phyloP scores from a whole-genome alignment of 768 basidiomycete genomes.

The Collybiopsis confluens region DNA sequence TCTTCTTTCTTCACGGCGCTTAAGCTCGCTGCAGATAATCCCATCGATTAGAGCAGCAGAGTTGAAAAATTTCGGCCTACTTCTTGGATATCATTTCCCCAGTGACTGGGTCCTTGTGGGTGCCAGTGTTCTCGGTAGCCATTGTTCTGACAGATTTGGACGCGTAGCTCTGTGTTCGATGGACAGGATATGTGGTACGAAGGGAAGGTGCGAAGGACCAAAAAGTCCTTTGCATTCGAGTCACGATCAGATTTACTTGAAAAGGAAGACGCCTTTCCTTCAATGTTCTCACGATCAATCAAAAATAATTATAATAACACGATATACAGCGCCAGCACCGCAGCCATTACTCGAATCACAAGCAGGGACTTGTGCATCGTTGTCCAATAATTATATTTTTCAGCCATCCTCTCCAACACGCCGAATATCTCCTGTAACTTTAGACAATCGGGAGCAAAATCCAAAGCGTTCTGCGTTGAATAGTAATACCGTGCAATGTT shows the following conservation, averaged over 20 bases:
- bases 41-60: slow-evolving; percentile 24
- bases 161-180: slow-evolving; percentile 10
- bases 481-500: neutral
- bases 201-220: neutral
- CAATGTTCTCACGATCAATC: no score
- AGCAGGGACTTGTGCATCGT: neutral
- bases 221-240: neutral
- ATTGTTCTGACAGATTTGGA: slow-evolving; percentile 25
- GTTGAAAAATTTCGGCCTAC: slow-evolving; percentile 41
- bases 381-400: slow-evolving; percentile 3
- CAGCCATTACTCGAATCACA: neutral
- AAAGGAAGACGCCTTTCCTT: no score
- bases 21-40: slow-evolving; percentile 71
- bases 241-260: neutral
- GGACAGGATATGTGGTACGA: neutral
- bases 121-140: slow-evolving; percentile 40
- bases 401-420: slow-evolving; percentile 1
- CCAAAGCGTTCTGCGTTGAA: neutral
- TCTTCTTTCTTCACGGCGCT: slow-evolving; percentile 86
- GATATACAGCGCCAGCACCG: neutral
- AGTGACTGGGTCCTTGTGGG: slow-evolving; percentile 79
- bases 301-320: no score
- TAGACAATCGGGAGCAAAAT: neutral
- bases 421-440: neutral
- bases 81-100: slow-evolving; percentile 97